Evolutionary conservation across 1,139 yeast genomes (phyloP), one percentile per base, ranked within the genome.

Genomic region (Scheffersomyces illinoinensis): DNA sequence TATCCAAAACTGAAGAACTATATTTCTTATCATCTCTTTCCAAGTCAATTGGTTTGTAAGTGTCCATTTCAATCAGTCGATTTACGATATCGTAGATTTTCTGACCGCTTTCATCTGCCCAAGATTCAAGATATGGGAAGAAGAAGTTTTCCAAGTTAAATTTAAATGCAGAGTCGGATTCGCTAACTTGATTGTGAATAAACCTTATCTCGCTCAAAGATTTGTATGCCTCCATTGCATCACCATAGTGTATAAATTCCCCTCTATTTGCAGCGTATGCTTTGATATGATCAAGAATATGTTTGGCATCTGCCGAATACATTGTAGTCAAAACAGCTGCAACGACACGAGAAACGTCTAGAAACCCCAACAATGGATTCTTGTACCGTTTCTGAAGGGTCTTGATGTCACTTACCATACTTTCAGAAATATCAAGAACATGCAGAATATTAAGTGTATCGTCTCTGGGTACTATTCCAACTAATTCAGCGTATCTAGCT

Each of bases 381-480:
- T 85, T 85, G 69, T 88, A 90, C 60, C 86, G 72, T 63, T 85
- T 88, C 62, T 88, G 91, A 50, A 89, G 71, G 47, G 71, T 69
- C 61, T 81, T 77, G 17, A 89, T 84, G 54, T 82, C 82, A 3
- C 74, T 73, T 14, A 87, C 79, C 20, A 91, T 80, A 49, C 72
- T 71, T 57, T 88, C 89, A 2, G 89, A 86, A 18, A 89, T 79
- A 55, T 85, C 83, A 53, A 86, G 78, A 6, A 90, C 80, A 71
- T 90, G 91, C 39, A 81, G 68, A 14, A 88, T 76, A 57, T 78
- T 85, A 19, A 90, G 74, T 0, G 88, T 78, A 58, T 81, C 79
- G 67, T 90, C 93, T 60, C 91, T 77, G 0, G 96, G 96, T 23
- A 90, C 75, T n/a, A 76, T 75, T 8, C 81, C 77, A 46, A 90